Evolutionary conservation across 306 rosid genomes (phyloP).

Genomic region (Vigna nakashimae): DNA sequence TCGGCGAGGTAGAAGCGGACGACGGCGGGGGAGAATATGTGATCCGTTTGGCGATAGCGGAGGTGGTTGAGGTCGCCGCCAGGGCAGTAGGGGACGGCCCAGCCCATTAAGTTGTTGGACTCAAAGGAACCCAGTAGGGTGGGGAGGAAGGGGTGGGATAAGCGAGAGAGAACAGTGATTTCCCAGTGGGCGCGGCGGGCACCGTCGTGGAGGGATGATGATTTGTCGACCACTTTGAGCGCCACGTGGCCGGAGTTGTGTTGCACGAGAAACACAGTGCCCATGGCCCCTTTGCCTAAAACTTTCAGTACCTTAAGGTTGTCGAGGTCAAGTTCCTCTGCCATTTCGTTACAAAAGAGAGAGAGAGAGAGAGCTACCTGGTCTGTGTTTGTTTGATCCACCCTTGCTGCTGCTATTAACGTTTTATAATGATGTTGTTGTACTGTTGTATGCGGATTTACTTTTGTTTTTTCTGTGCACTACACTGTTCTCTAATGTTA

Average conservation of each 20-base stretch:
- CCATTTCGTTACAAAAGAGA: neutral
- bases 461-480: neutral
- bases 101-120: slow-evolving; percentile 58
- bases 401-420: neutral
- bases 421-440: too few species aligned
- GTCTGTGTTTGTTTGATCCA: neutral
- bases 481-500: too few species aligned
- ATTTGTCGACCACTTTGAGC: slow-evolving; percentile 74
- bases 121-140: slow-evolving; percentile 66
- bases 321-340: neutral
- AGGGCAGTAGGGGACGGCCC: slow-evolving; percentile 91
- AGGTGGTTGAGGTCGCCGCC: slow-evolving; percentile 94
- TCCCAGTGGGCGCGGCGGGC: slow-evolving; percentile 90
- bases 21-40: slow-evolving; percentile 75
- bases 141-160: slow-evolving; percentile 79
- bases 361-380: neutral
- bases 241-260: slow-evolving; percentile 53
- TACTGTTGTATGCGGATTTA: neutral
- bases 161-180: slow-evolving; percentile 62
- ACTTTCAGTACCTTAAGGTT: slow-evolving; percentile 41
- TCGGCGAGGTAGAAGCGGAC: slow-evolving; percentile 85
- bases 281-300: slow-evolving; percentile 87
- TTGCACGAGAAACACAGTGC: slow-evolving; percentile 78
- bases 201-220: slow-evolving; percentile 55
- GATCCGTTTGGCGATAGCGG: slow-evolving; percentile 80